These are phyloP conservation scores for Neonothopanus nambi DNA, from an alignment of 1,284 basidiomycete genomes.

Conservation along the genomic window DNA sequence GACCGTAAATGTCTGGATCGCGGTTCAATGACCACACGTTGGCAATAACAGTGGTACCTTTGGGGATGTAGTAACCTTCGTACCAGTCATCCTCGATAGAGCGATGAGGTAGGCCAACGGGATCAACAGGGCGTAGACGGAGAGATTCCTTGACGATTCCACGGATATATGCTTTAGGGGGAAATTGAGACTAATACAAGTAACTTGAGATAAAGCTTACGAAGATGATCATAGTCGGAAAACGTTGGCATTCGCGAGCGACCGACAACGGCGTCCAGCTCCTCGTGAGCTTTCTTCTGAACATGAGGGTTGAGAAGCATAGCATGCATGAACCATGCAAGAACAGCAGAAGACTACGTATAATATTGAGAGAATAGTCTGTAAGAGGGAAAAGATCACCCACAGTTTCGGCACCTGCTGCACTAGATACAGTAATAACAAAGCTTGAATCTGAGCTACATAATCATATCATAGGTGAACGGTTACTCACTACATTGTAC, in stretches of 20 bases:
- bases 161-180: constrained; percentile 2
- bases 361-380: no score
- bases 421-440: not conserved
- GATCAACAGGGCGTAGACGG: constrained; percentile 14
- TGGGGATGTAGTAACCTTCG: constrained; percentile 18
- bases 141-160: constrained; percentile 15
- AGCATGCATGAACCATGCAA: constrained; percentile 15
- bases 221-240: not conserved
- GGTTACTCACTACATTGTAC: constrained; percentile 1
- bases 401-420: constrained; percentile 8
- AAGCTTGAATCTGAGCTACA: not conserved
- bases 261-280: constrained; percentile 17
- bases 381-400: not conserved
- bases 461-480: no score
- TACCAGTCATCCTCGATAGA: constrained; percentile 18
- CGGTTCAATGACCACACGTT: constrained; percentile 19
- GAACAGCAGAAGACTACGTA: not conserved
- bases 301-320: constrained; percentile 13
- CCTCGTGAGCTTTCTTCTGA: constrained; percentile 17
- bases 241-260: constrained; percentile 12
- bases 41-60: constrained; percentile 18
- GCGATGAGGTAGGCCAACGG: constrained; percentile 6
- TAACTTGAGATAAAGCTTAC: no score
- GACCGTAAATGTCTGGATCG: constrained; percentile 6
- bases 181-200: no score